Base-by-base conservation (phyloP, 176 grass and related monocot species). In the Puya raimondii region DNA sequence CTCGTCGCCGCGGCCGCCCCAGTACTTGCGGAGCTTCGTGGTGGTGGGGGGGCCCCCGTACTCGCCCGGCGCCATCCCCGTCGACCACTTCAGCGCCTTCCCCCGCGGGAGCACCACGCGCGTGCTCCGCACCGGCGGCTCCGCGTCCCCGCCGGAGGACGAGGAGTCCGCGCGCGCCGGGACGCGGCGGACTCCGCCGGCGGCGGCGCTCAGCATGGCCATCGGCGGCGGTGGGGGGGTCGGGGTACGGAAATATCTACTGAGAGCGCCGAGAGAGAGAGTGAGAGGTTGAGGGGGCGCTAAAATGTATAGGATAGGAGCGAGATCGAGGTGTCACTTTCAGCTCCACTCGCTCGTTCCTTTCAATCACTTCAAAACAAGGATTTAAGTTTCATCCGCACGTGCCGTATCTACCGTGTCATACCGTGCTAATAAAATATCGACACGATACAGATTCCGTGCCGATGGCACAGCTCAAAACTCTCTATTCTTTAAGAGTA, bases 21-120 rank as follows among this genome's bases (percentile, higher is more conserved):
- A 99, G 80, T 91, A 91, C 84, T 99, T 87, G 54, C 87, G 84
- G 69, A 86, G 82, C 85, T 87, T 90, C 69, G 79, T 67, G 51
- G 89, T 97, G 4, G 93, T 70, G 25, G 89, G 89, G 7, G 78
- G 85, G 3, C 85, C 89, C 77, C 86, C 93, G 64, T 97, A 90
- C 79, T 89, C 82, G 11, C 93, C 93, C 0, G 89, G 89, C 4
- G 75, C 94, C 71, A 87, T 86, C 64, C 86, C 94, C n/a, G 82
- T 93, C 2, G 94, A 88, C 94, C 89, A 99, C 72, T 99, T 93
- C 64, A 73, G 76, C 78, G 86, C 80, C 80, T 99, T 93, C 82
- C 84, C 88, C 80, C 90, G 92, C 11, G 94, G 89, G 12, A 92
- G 87, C 70, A 93, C 77, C 59, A 99, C 75, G 33, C 33, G 33